Percentiles rank a stretch among this genome's conserved stretches.
Conservation (phyloP, 345 rosid genomes). For the Zanthoxylum bungeanum region DNA sequence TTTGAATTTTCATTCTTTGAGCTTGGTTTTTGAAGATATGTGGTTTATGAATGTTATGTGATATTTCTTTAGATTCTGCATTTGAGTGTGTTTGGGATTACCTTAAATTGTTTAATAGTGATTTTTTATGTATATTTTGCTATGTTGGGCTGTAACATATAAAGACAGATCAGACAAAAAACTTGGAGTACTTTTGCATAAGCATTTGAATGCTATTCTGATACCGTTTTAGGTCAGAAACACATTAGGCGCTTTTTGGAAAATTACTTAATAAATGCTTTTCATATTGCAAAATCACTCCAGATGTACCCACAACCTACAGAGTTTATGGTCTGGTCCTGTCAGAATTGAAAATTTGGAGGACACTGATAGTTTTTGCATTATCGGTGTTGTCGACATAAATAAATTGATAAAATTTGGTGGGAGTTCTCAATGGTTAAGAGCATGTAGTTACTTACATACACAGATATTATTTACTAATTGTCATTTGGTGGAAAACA, state of each 20-base stretch:
- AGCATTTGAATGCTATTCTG: background rate
- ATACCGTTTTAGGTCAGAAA: background rate
- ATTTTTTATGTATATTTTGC: background rate
- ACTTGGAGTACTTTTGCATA: no score
- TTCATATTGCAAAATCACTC: background rate
- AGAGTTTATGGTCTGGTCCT: background rate
- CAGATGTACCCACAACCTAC: background rate
- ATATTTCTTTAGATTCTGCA: background rate
- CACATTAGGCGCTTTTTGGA: background rate
- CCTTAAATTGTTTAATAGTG: background rate
- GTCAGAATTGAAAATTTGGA: background rate
- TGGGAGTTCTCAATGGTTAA: background rate
- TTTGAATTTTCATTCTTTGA: background rate
- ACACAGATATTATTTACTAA: no score
- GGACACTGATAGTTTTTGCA: background rate
- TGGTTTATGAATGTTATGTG: background rate
- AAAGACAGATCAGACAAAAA: no score
- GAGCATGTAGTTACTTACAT: background rate
- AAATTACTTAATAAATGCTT: background rate
- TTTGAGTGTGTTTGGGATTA: background rate
- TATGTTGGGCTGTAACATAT: background rate
- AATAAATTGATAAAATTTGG: no score
- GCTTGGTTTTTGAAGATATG: background rate
- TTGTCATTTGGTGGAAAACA: background rate
- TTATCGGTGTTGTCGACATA: no score